phyloP scores from a whole-genome alignment of 148 eudicot genomes.

The Cornus kousa region DNA sequence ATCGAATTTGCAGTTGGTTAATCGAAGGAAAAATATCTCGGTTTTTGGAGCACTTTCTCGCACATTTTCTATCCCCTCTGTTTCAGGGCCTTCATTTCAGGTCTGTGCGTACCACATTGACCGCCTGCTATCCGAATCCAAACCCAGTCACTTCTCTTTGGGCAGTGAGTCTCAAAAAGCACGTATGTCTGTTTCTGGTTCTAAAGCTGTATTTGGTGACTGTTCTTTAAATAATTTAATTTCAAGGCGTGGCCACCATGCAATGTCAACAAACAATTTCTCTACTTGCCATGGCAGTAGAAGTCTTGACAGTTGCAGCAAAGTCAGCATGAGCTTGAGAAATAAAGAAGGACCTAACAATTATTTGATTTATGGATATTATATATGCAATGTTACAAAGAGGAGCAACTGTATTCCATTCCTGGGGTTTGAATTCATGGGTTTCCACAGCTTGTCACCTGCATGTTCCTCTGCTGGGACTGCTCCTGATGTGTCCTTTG shows the following conservation, averaged over 20 bases:
- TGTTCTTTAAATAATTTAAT: constrained; percentile 33
- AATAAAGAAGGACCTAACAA: constrained; percentile 43
- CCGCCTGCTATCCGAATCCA: constrained; percentile 30
- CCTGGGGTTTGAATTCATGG: constrained; percentile 36
- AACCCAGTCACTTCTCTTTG: constrained; percentile 16
- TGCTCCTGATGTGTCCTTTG: constrained; percentile 53
- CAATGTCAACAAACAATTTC: constrained; percentile 26
- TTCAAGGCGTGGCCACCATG: constrained; percentile 27
- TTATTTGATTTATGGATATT: constrained; percentile 45
- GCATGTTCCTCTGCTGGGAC: constrained; percentile 44
- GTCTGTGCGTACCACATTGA: constrained; percentile 62
- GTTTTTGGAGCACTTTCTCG: constrained; percentile 66
- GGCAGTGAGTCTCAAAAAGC: constrained; percentile 27
- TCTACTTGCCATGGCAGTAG: constrained; percentile 24
- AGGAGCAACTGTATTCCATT: constrained; percentile 29
- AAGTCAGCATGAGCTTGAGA: constrained; percentile 54
- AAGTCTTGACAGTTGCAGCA: constrained; percentile 34
- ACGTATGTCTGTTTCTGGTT: constrained; percentile 47
- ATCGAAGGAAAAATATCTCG: constrained; percentile 42
- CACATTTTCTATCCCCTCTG: constrained; percentile 66
- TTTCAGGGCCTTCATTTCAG: constrained; percentile 71
- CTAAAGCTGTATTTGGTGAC: constrained; percentile 38
- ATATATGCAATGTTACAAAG: constrained; percentile 40
- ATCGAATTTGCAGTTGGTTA: constrained; percentile 44
- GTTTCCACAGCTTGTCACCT: constrained; percentile 45